These are phyloP conservation scores for Xylaria castorea DNA, from an alignment of 495 filamentous ascomycete genomes.

Conservation along the genomic window DNA sequence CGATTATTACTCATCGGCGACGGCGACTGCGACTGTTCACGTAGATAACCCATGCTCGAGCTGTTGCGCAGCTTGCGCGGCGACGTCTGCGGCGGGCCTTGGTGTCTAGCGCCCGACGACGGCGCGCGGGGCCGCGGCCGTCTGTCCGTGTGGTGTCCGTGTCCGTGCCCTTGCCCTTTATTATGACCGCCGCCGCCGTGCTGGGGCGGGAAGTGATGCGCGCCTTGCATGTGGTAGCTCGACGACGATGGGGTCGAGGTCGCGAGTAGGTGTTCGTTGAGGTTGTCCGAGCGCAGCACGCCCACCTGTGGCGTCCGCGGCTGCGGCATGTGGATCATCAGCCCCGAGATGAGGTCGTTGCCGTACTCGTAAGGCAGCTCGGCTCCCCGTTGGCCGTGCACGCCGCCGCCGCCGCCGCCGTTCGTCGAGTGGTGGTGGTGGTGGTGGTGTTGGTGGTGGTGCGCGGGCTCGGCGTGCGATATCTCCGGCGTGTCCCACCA, in stretches of 20 bases:
- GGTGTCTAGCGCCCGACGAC: slow-evolving; percentile 50
- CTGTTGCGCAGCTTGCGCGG: slow-evolving; percentile 46
- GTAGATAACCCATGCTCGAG: slow-evolving; percentile 35
- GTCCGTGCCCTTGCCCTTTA: slow-evolving; percentile 22
- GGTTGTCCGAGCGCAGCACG: slow-evolving; percentile 29
- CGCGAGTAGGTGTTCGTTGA: slow-evolving; percentile 29
- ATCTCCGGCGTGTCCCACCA: slow-evolving; percentile 41
- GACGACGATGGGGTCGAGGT: slow-evolving; percentile 20
- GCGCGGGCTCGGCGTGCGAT: slow-evolving; percentile 27
- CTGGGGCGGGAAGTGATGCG: slow-evolving; percentile 25
- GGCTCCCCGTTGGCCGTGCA: slow-evolving; percentile 36
- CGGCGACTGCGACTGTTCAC: slow-evolving; percentile 34
- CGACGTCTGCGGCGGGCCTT: slow-evolving; percentile 39
- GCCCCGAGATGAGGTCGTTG: slow-evolving; percentile 39
- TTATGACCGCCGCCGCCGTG: slow-evolving; percentile 25
- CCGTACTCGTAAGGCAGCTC: slow-evolving; percentile 41
- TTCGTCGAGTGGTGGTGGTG: not conserved
- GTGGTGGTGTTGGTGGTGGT: slow-evolving; percentile 20
- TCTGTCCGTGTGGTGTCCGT: slow-evolving; percentile 31
- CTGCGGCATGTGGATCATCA: slow-evolving; percentile 52
- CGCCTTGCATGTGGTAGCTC: slow-evolving; percentile 1
- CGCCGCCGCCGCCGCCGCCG: slow-evolving; percentile 26
- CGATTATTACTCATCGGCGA: slow-evolving; percentile 30
- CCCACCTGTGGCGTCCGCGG: slow-evolving; percentile 33
- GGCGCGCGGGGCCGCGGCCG: slow-evolving; percentile 51